A percentile compares a stretch with the other conserved stretches of the same genome.
These are phyloP conservation scores for Adansonia gregorii DNA, from an alignment of 441 rosid species.

Conservation along the genomic window DNA sequence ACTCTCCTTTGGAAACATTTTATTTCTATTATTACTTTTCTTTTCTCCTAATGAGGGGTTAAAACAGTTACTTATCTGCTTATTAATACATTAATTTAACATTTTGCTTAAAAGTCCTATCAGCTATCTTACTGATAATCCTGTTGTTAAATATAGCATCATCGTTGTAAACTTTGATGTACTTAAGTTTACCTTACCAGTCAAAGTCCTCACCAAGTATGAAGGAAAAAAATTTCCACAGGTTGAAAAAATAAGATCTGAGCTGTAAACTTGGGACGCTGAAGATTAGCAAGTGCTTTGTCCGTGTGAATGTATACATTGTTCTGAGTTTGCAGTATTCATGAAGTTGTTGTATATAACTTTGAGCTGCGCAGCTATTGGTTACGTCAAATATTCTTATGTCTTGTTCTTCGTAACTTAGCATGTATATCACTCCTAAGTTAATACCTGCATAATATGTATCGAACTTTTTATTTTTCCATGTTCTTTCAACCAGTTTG, in stretches of 20 bases:
- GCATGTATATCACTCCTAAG: background rate
- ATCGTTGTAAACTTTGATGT: background rate
- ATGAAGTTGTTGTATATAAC: slow-evolving; percentile 3
- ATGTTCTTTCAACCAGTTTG: background rate
- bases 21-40: background rate
- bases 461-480: background rate
- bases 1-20: slow-evolving; percentile 9
- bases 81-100: background rate
- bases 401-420: background rate
- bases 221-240: background rate
- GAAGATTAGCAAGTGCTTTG: background rate
- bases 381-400: background rate
- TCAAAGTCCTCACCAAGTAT: background rate
- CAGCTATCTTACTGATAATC: background rate
- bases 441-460: slow-evolving; percentile 4
- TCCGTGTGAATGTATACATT: slow-evolving; percentile 3
- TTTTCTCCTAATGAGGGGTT: background rate
- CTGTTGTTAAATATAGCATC: slow-evolving; percentile 3
- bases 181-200: background rate
- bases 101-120: background rate
- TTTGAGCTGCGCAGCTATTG: slow-evolving; percentile 4
- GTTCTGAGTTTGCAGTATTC: slow-evolving; percentile 5
- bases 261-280: slow-evolving; percentile 9
- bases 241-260: background rate
- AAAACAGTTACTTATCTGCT: slow-evolving; percentile 2